phyloP scores from a whole-genome alignment of 1,139 yeast genomes.

The Taphrina populina region DNA sequence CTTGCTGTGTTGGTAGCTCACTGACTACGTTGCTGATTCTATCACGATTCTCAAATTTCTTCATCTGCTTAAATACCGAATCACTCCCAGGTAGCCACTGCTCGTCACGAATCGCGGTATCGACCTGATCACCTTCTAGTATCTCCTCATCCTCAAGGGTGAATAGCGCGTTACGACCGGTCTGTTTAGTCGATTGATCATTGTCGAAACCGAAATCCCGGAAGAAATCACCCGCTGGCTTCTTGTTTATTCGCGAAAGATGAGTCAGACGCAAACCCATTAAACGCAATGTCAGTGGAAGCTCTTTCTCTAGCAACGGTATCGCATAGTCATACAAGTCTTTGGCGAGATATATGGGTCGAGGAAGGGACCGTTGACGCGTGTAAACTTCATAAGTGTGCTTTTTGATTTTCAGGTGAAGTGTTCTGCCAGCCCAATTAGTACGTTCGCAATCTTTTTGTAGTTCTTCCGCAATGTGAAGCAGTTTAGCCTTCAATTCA shows the following conservation, averaged over 20 bases:
- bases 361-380: slow-evolving; percentile 36
- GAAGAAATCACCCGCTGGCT: slow-evolving; percentile 8
- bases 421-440: slow-evolving; percentile 39
- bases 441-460: slow-evolving; percentile 38
- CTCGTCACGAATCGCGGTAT: not conserved
- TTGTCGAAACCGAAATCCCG: slow-evolving; percentile 9
- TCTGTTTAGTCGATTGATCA: not conserved
- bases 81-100: slow-evolving; percentile 14
- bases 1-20: not conserved
- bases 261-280: slow-evolving; percentile 39
- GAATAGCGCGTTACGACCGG: slow-evolving; percentile 18
- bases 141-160: slow-evolving; percentile 24
- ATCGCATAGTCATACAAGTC: slow-evolving; percentile 39
- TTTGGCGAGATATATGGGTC: slow-evolving; percentile 36
- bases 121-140: slow-evolving; percentile 21
- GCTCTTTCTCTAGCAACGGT: slow-evolving; percentile 39
- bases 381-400: slow-evolving; percentile 40
- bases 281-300: slow-evolving; percentile 38
- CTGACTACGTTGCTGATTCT: not conserved
- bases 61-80: slow-evolving; percentile 16
- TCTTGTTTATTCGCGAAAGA: slow-evolving; percentile 21
- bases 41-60: slow-evolving; percentile 1
- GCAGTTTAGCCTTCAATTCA: slow-evolving; percentile 37
- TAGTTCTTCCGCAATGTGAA: slow-evolving; percentile 37
- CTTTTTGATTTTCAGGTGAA: slow-evolving; percentile 40